Evolutionary conservation across 768 basidiomycete species (phyloP).

Genomic region (Erythrobasidium yunnanense): DNA sequence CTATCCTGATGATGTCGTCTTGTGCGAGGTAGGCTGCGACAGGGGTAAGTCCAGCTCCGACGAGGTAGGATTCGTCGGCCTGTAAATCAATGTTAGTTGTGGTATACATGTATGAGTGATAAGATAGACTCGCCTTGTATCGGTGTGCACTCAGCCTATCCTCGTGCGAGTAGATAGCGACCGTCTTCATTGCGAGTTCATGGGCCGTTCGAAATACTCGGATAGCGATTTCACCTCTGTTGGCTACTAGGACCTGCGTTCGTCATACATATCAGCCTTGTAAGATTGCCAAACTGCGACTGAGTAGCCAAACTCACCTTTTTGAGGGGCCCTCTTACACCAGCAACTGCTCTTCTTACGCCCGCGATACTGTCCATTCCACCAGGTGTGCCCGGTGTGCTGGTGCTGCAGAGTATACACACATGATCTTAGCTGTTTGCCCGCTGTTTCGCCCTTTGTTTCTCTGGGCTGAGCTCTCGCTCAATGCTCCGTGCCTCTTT

Average conservation of each 20-base stretch:
- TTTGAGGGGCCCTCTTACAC: conserved; percentile 13
- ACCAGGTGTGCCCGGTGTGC: conserved; percentile 11
- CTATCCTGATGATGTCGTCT: conserved; percentile 76
- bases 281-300: not conserved
- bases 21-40: conserved; percentile 95
- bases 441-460: no score
- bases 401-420: no score
- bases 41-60: conserved; percentile 89
- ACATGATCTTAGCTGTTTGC: no score
- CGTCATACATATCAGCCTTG: not conserved
- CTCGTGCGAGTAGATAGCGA: conserved; percentile 95
- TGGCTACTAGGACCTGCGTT: conserved; percentile 13
- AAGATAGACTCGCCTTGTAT: conserved; percentile 59
- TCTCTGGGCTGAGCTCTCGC: no score
- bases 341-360: conserved; percentile 5
- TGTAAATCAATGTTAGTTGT: conserved; percentile 38
- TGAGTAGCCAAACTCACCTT: not conserved
- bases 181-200: conserved; percentile 97
- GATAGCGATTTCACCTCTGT: conserved; percentile 73
- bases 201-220: conserved; percentile 97
- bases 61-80: conserved; percentile 98
- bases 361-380: conserved; percentile 10
- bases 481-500: not conserved
- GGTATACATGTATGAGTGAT: not conserved
- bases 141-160: conserved; percentile 94